These are phyloP conservation scores for Cladosporium oxysporum DNA, from an alignment of 2,329 filamentous ascomycete species.

Conservation along the genomic window DNA sequence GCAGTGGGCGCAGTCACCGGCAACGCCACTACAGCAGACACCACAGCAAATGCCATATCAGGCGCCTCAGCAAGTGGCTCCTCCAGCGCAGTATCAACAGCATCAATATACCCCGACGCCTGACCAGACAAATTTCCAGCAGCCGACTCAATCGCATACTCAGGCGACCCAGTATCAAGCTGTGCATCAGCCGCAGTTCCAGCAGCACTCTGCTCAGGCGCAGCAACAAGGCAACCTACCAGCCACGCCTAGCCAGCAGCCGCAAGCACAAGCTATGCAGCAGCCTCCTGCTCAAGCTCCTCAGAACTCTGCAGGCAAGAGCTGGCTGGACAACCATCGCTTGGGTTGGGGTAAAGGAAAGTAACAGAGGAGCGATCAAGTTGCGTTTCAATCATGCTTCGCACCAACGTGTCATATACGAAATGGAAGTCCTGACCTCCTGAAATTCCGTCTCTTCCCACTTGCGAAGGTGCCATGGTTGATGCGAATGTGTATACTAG, in stretches of 20 bases:
- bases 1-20: neutral
- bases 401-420: neutral
- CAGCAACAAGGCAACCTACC: neutral
- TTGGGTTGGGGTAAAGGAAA: neutral
- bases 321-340: neutral
- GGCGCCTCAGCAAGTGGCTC: neutral
- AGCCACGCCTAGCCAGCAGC: neutral
- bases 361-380: neutral
- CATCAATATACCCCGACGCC: neutral
- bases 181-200: neutral
- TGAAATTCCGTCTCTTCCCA: too few species aligned
- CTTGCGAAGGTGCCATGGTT: too few species aligned
- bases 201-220: neutral
- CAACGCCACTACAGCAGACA: neutral
- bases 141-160: neutral
- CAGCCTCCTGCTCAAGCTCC: neutral
- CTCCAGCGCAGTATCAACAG: neutral
- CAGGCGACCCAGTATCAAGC: neutral
- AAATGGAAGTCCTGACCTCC: too few species aligned
- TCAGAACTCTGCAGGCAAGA: neutral
- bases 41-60: neutral
- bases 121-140: neutral
- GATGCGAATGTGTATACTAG: too few species aligned
- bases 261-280: neutral
- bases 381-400: neutral